Evolutionary conservation across 2,329 filamentous ascomycete species (phyloP).

Genomic region (Aspergillus sp.): DNA sequence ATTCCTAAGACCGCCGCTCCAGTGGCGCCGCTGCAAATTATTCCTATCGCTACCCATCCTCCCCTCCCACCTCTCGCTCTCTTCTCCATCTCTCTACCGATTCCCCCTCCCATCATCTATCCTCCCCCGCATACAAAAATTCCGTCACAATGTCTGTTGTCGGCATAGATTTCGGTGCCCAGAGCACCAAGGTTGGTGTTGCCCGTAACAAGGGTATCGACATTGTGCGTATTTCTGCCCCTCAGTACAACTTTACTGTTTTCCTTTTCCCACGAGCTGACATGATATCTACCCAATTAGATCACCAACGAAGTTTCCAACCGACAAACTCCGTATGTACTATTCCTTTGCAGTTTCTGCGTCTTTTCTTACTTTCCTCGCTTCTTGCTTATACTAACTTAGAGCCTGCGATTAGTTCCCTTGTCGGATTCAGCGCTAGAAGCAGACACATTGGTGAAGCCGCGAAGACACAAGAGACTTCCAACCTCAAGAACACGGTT

Average conservation of each 20-base stretch:
- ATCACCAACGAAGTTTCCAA: slow-evolving; percentile 99
- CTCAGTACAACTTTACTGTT: slow-evolving; percentile 15
- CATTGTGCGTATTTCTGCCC: slow-evolving; percentile 70
- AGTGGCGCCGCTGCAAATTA: slow-evolving; percentile 43
- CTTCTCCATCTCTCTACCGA: slow-evolving; percentile 23
- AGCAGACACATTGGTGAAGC: slow-evolving; percentile 90
- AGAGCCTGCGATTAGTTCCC: slow-evolving; percentile 59
- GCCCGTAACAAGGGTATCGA: slow-evolving; percentile 98
- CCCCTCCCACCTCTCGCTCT: slow-evolving; percentile 14
- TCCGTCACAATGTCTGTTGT: slow-evolving; percentile 59
- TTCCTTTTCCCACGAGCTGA: slow-evolving; percentile 16
- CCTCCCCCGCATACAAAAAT: slow-evolving; percentile 18
- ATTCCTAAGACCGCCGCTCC: slow-evolving; percentile 24
- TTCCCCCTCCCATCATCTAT: slow-evolving; percentile 19
- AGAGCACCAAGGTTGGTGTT: slow-evolving; percentile 96
- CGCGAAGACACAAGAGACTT: slow-evolving; percentile 98
- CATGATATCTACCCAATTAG: slow-evolving; percentile 47
- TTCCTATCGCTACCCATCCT: slow-evolving; percentile 18
- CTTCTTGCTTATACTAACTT: slow-evolving; percentile 19
- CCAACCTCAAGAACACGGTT: slow-evolving; percentile 99
- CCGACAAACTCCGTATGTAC: slow-evolving; percentile 89
- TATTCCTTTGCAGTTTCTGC: slow-evolving; percentile 12
- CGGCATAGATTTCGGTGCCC: slow-evolving; percentile 91
- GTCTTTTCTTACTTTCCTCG: not conserved
- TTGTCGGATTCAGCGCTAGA: slow-evolving; percentile 94